Base-by-base conservation (phyloP, 2,329 filamentous ascomycete species). In the Trichophyton mentagrophytes region DNA sequence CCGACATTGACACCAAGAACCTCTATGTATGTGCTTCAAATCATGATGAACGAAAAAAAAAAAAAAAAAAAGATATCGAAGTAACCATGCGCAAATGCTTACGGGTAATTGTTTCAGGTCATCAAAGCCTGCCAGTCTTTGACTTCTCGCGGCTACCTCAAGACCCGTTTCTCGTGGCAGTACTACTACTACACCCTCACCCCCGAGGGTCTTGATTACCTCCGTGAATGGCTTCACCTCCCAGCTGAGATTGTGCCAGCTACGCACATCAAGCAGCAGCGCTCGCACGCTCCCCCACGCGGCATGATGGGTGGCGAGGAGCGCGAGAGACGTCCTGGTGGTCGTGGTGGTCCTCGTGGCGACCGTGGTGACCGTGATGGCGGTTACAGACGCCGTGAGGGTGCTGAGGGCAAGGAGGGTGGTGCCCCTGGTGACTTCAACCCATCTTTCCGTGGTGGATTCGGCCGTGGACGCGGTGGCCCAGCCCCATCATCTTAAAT, bases 111-210 rank as follows among this genome's bases (percentile, higher is more conserved):
- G 22, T 49, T 62, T 66, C 66, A 83, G 80, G 80, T 97, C 79
- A 89, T 99, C 86, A 99, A 99, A 87, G 93, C 93, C 74, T 87
- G 86, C 82, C 93, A 99, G 84, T 99, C 93, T 68, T 86, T 99
- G 76, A 95, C 86, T 82, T 96, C 91, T 71, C 92, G 93, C 78
- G 92, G 92, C 77, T 97, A 89, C 80, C 86, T 99, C 82, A 99
- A 99, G 89, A 99, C 93, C 73, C 93, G 95, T 81, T 99, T 99
- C 88, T 96, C 90, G 70, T 96, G 90, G 90, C 90, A 96, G 82
- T 96, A 91, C 85, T 96, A 97, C 88, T 99, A 99, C 89, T 99
- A 99, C 87, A 96, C 93, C 80, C 87, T 99, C 80, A 96, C 92
- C 78, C 89, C 91, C 76, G 91, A 97, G 85, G 93, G 93, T 82